These are phyloP conservation scores for Austroboletus olivaceoglutinosus DNA, from an alignment of 1,284 basidiomycete genomes.

Conservation along the genomic window DNA sequence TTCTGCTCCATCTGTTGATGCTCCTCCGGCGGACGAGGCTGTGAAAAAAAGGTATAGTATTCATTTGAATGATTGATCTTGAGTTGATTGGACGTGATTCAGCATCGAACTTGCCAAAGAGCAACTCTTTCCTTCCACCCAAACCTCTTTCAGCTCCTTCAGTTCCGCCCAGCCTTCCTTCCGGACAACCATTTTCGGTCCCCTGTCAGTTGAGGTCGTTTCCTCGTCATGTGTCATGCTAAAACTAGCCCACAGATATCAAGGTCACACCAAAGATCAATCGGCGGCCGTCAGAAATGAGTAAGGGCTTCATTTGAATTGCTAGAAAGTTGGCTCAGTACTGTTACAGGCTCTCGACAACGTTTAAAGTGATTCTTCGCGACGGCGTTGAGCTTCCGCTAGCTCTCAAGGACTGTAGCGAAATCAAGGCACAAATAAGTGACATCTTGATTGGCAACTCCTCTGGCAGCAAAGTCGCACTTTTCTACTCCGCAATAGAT, in stretches of 20 bases:
- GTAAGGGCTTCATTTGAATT: constrained; percentile 15
- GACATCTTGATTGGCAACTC: constrained; percentile 38
- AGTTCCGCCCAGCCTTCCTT: constrained; percentile 22
- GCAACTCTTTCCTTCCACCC: constrained; percentile 43
- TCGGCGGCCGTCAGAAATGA: constrained; percentile 9
- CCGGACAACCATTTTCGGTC: constrained; percentile 53
- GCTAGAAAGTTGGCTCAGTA: constrained; percentile 5
- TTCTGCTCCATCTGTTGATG: background rate
- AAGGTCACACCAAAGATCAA: constrained; percentile 15
- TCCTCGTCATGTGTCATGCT: constrained; percentile 3
- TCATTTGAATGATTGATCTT: background rate
- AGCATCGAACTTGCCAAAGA: constrained; percentile 45
- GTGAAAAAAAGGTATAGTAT: constrained; percentile 28
- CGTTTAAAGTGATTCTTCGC: constrained; percentile 33
- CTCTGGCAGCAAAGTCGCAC: constrained; percentile 46
- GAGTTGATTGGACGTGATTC: constrained; percentile 3
- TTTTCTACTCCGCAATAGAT: constrained; percentile 48
- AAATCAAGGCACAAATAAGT: constrained; percentile 30
- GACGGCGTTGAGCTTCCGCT: constrained; percentile 34
- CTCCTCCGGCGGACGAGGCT: constrained; percentile 12
- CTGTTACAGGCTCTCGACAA: constrained; percentile 17
- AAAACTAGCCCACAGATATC: constrained; percentile 25
- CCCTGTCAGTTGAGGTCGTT: constrained; percentile 42
- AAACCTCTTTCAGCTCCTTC: constrained; percentile 20
- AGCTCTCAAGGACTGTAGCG: constrained; percentile 39